A percentile compares a stretch with the other conserved stretches of the same genome.
Conservation (phyloP, 441 rosid species). For the Pelargonium australe region DNA sequence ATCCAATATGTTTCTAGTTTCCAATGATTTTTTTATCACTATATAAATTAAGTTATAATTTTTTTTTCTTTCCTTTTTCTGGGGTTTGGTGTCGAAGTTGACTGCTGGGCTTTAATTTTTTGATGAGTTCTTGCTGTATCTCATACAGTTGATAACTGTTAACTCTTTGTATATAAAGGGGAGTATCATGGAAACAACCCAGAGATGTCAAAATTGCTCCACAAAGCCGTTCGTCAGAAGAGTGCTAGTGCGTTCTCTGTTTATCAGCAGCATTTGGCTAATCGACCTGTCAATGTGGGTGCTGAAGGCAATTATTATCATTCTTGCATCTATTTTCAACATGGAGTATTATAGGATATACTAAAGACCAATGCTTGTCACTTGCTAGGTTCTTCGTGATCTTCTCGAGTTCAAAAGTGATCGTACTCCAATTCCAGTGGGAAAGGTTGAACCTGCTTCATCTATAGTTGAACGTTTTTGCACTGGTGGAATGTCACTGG, state of each 20-base stretch:
- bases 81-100: not conserved
- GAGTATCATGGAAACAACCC: constrained; percentile 99
- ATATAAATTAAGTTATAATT: not conserved
- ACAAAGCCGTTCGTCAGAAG: constrained; percentile 98
- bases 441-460: constrained; percentile 88
- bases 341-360: not conserved
- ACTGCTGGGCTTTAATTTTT: not conserved
- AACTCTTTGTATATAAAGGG: constrained; percentile 36
- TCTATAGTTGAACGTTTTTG: constrained; percentile 90
- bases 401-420: constrained; percentile 95
- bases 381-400: constrained; percentile 82
- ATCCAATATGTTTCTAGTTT: constrained; percentile 11
- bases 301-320: constrained; percentile 9
- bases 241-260: constrained; percentile 85
- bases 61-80: not conserved
- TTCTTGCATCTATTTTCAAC: not conserved
- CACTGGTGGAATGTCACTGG: constrained; percentile 99
- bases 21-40: not conserved
- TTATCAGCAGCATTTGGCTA: constrained; percentile 96
- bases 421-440: constrained; percentile 75
- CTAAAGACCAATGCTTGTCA: constrained; percentile 6
- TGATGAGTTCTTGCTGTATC: not conserved
- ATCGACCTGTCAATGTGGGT: constrained; percentile 89
- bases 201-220: constrained; percentile 96
- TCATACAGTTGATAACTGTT: constrained; percentile 3